Evolutionary conservation across 139 green algal genomes (phyloP).

Genomic region (Nannochloris sp.): DNA sequence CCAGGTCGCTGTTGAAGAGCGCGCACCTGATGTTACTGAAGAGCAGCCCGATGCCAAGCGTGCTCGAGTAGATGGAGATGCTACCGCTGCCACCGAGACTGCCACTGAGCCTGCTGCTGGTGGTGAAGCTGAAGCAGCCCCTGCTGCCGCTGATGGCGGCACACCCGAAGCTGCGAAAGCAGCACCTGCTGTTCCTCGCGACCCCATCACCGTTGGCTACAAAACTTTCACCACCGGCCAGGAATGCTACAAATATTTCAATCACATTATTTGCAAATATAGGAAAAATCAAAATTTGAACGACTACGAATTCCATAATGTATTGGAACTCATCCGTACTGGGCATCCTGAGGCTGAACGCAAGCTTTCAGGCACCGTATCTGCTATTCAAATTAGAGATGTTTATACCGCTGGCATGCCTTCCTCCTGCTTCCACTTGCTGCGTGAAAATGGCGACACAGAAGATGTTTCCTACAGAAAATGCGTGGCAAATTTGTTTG

Average conservation of each 20-base stretch:
- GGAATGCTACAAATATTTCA: conserved; percentile 35
- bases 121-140: neutral
- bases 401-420: neutral
- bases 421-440: conserved; percentile 43
- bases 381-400: conserved; percentile 43
- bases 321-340: conserved; percentile 54
- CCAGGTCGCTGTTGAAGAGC: neutral
- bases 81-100: neutral
- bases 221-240: conserved; percentile 36
- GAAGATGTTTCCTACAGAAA: conserved; percentile 78
- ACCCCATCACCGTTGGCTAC: conserved; percentile 46
- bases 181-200: neutral
- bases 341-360: conserved; percentile 46
- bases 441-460: conserved; percentile 45
- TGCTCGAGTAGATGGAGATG: conserved; percentile 2
- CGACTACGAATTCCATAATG: conserved; percentile 65
- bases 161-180: neutral
- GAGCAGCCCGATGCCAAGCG: neutral
- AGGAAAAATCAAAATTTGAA: conserved; percentile 47
- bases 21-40: neutral
- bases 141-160: neutral
- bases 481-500: conserved; percentile 50
- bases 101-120: neutral
- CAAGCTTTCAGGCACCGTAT: conserved; percentile 46
- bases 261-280: conserved; percentile 23